Evolutionary conservation across 129 eudicot genomes (phyloP), one percentile per base, ranked within the genome.

Genomic region (Arctium lappa): DNA sequence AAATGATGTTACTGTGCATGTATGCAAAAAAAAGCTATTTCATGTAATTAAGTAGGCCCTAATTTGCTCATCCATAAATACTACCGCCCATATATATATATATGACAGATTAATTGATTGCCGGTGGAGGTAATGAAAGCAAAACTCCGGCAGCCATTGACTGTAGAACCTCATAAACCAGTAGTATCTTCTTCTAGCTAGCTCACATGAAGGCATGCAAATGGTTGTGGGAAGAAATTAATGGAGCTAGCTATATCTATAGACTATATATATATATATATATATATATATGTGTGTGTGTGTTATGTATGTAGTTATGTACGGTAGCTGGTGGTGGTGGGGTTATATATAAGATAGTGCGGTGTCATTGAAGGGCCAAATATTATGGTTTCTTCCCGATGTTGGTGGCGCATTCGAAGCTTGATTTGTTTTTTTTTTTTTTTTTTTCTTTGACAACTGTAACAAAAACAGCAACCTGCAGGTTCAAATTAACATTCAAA

Each of bases 21-120:
- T 6, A 60, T 16, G 68, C 33, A 46, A 42, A 37, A 15, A 82
- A 15, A 82, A 76, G 39, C 85, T 39, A 38, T 85, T 85, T 78
- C 79, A 82, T 42, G 76, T 60, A 8, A 74, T 34, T 40, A 74
- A 81, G 82, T 77, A 77, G 86, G 80, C 33, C 86, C 83, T 63
- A 60, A 73, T 82, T 36, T 48, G 68, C 76, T 74, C 34, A 81
- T 81, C 37, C 75, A 77, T 32, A 72, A 65, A 83, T 32, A 46
- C 15, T 46, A 46, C 11, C 50, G 50, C 2, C 50, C 50, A 42
- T 42, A 42, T 16, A 27, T 22, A 63, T 48, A 48, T 18, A 66
- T 7, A 15, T 4, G 60, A 22, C 34, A 63, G 29, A 73, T 40
- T 73, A 22, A 22, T 22, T 22, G 18, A 73, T 81, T 53, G 72